phyloP scores from a whole-genome alignment of 331 rosid genomes.

The Cydonia oblonga region DNA sequence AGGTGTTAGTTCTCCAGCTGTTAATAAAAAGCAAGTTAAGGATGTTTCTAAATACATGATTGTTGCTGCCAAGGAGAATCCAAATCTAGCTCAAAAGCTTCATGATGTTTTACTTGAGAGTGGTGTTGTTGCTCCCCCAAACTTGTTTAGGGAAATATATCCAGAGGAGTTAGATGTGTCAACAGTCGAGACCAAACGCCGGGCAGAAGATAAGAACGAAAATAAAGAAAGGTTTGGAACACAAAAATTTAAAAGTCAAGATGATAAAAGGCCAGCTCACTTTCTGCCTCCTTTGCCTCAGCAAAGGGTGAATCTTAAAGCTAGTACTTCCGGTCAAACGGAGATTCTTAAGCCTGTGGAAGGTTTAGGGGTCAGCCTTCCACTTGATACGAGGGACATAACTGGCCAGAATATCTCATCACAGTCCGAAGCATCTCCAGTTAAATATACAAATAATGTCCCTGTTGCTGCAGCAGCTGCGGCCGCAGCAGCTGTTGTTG shows the following conservation, averaged over 20 bases:
- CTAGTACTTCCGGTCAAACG: conserved; percentile 32
- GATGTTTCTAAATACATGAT: conserved; percentile 93
- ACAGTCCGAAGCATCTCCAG: conserved; percentile 42
- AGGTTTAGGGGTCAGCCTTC: conserved; percentile 42
- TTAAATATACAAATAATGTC: conserved; percentile 51
- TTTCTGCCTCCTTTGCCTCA: conserved; percentile 64
- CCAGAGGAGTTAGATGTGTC: conserved; percentile 40
- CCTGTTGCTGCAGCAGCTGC: conserved; percentile 91
- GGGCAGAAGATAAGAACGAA: conserved; percentile 34
- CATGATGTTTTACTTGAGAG: conserved; percentile 86
- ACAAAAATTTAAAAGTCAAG: conserved; percentile 30
- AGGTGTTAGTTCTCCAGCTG: conserved; percentile 82
- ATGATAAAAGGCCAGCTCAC: conserved; percentile 24
- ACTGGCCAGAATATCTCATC: conserved; percentile 30
- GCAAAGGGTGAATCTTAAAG: conserved; percentile 35
- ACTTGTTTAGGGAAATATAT: conserved; percentile 70
- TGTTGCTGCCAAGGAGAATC: conserved; percentile 94
- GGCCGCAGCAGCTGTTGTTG: conserved; percentile 89
- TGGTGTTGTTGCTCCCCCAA: conserved; percentile 86
- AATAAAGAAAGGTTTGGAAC: conserved; percentile 21
- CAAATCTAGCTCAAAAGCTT: conserved; percentile 82
- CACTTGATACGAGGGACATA: conserved; percentile 43
- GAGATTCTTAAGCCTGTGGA: conserved; percentile 48
- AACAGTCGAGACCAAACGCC: conserved; percentile 27
- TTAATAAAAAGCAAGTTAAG: conserved; percentile 58